These are phyloP conservation scores for Pseudopyricularia cyperi DNA, from an alignment of 2,329 filamentous ascomycete genomes.

Conservation along the genomic window DNA sequence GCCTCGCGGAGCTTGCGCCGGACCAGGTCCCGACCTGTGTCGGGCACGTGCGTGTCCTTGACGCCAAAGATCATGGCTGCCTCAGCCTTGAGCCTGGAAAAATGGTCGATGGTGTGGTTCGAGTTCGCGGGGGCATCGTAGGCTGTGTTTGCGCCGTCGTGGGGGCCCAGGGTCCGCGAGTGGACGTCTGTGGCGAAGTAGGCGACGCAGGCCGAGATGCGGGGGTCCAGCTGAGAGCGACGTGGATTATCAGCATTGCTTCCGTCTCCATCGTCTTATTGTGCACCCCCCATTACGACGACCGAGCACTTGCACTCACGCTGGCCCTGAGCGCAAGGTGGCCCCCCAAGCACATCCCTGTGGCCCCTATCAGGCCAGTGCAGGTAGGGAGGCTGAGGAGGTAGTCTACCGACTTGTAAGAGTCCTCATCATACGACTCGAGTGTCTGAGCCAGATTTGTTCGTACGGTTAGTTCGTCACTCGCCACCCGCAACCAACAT, in stretches of 20 bases:
- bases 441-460: conserved; percentile 42
- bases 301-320: conserved; percentile 21
- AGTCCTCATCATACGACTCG: conserved; percentile 74
- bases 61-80: conserved; percentile 85
- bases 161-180: conserved; percentile 57
- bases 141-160: conserved; percentile 33
- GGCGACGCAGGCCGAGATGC: conserved; percentile 65
- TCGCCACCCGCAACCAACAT: no score
- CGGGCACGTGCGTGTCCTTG: conserved; percentile 79
- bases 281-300: no score
- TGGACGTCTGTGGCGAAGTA: conserved; percentile 95
- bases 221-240: conserved; percentile 47
- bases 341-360: conserved; percentile 88
- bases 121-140: conserved; percentile 21
- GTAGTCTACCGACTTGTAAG: conserved; percentile 52
- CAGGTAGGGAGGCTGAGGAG: conserved; percentile 64
- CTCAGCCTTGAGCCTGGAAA: conserved; percentile 62
- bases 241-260: neutral
- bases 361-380: conserved; percentile 65
- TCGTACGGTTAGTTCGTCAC: neutral
- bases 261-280: neutral
- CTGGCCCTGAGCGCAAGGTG: conserved; percentile 58
- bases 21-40: conserved; percentile 71
- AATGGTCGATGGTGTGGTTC: conserved; percentile 37
- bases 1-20: conserved; percentile 67